These are phyloP conservation scores for Teunomyces pallodes DNA, from an alignment of 805 yeast species.

Conservation along the genomic window DNA sequence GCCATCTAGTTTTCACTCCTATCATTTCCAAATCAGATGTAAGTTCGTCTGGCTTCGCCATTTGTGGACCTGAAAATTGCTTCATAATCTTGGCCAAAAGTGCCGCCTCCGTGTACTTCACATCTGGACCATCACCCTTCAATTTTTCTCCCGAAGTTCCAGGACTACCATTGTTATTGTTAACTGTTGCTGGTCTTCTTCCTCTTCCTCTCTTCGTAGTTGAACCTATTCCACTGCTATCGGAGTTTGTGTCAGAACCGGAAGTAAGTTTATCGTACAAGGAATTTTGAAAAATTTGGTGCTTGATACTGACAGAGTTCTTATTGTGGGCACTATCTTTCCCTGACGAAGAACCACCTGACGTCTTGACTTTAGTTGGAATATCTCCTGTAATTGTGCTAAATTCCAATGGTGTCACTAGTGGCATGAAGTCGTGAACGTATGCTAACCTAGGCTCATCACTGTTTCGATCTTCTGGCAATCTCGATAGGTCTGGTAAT, in stretches of 20 bases:
- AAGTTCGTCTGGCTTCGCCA: slow-evolving; percentile 33
- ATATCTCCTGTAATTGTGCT: slow-evolving; percentile 39
- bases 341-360: slow-evolving; percentile 13
- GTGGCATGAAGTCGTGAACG: slow-evolving; percentile 43
- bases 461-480: background rate
- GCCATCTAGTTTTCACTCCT: slow-evolving; percentile 39
- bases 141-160: slow-evolving; percentile 3
- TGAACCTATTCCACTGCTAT: slow-evolving; percentile 11
- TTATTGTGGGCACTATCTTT: slow-evolving; percentile 15
- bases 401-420: slow-evolving; percentile 36
- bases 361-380: slow-evolving; percentile 21
- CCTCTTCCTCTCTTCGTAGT: slow-evolving; percentile 36
- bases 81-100: slow-evolving; percentile 43
- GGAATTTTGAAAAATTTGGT: slow-evolving; percentile 39
- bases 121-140: slow-evolving; percentile 12
- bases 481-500: background rate
- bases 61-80: slow-evolving; percentile 39
- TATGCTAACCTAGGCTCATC: slow-evolving; percentile 1
- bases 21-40: slow-evolving; percentile 33
- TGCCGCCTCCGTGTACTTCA: slow-evolving; percentile 32
- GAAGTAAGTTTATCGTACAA: slow-evolving; percentile 37
- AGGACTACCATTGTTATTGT: background rate
- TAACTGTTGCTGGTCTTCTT: slow-evolving; percentile 27
- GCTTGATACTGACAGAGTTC: slow-evolving; percentile 22
- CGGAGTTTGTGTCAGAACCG: slow-evolving; percentile 40